Base-by-base conservation (phyloP, 1,139 yeast genomes). In the Arxiozyma heterogenica region DNA sequence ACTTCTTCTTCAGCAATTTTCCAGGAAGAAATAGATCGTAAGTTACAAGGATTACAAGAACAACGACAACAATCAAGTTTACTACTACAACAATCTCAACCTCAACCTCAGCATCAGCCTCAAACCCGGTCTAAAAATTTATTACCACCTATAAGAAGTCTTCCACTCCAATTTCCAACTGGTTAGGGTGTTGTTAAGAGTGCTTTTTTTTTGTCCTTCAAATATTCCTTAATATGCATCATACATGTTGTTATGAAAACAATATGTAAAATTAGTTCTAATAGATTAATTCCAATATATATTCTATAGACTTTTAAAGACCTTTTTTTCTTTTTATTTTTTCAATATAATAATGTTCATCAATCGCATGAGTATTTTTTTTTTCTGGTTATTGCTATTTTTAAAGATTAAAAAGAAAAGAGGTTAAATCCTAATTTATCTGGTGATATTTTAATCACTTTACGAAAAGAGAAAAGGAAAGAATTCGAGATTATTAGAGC, bases 121-220 rank as follows among this genome's bases (percentile, higher is more conserved):
- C 44, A 41, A 7, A 7, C 27, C 11, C 48, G 41, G 41, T 21
- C 44, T 34, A 49, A 52, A 34, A 53, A 55, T 38, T 53, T 57
- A 15, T 56, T 66, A 41, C 70, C 70, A 38, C 68, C 70, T 20
- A 57, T 66, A 34, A 59, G 70, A 53, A 66, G 69, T 56, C 56
- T 66, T 50, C 68, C 62, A 47, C 44, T 66, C 17, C 68, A 60
- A 52, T 66, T 66, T 50, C 69, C 67, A 50, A 63, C 66, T 4
- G 67, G 59, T 55, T 64, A 57, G 57, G 48, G 11, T 22, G 21
- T 21, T n/a, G n/a, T 12, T 12, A 34, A 34, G 39, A 15, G 15
- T 12, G n/a, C 15, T 34, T 34, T 34, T 34, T 15, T 34, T 34
- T 34, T 15, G 17, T 8, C 39, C 39, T 15, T 34, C 11, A 27